phyloP scores from a whole-genome alignment of 179 eudicot genomes.

The Sideroxylon spinosum region DNA sequence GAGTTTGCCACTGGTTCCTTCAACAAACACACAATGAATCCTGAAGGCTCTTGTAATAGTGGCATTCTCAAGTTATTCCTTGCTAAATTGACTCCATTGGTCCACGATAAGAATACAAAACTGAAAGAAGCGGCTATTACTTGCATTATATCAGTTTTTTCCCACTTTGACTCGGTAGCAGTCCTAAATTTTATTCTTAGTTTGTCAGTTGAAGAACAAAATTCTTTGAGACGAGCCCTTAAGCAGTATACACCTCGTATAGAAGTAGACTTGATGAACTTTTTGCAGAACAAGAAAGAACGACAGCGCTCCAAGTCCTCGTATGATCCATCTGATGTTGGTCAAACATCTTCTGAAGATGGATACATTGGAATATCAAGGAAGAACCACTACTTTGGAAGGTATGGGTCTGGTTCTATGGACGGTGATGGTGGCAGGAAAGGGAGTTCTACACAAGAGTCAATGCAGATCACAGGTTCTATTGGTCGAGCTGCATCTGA shows the following conservation, averaged over 20 bases:
- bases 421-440: constrained; percentile 81
- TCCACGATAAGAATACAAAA: constrained; percentile 86
- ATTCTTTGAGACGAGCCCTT: constrained; percentile 86
- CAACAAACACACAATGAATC: constrained; percentile 66
- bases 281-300: constrained; percentile 85
- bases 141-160: constrained; percentile 84
- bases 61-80: constrained; percentile 95
- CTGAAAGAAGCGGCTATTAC: constrained; percentile 87
- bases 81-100: constrained; percentile 82
- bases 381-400: constrained; percentile 63
- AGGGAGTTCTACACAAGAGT: constrained; percentile 71
- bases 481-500: constrained; percentile 43
- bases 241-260: constrained; percentile 97
- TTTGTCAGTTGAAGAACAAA: constrained; percentile 92
- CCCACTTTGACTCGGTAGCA: constrained; percentile 74
- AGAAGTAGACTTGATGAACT: constrained; percentile 94
- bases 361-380: constrained; percentile 67
- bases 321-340: constrained; percentile 76
- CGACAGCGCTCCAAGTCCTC: constrained; percentile 72
- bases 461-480: constrained; percentile 38
- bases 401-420: constrained; percentile 66
- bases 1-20: constrained; percentile 88
- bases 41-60: constrained; percentile 75
- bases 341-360: constrained; percentile 88
- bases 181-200: constrained; percentile 82